These are phyloP conservation scores for Trematosphaeria pertusa DNA, from an alignment of 2,329 filamentous ascomycete species.

Conservation along the genomic window DNA sequence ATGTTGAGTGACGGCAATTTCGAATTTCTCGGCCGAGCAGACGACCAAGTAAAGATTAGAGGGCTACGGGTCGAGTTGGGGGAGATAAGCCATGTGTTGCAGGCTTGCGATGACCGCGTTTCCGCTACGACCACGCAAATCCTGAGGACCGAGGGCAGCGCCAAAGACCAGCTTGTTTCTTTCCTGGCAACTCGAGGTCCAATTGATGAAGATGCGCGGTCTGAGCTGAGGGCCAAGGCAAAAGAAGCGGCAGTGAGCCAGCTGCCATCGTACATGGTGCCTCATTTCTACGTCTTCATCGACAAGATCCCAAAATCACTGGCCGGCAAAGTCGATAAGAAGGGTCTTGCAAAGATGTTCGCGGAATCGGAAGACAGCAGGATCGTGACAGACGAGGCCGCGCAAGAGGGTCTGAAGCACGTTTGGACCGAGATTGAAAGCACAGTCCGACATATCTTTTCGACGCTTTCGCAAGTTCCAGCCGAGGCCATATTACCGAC, in stretches of 20 bases:
- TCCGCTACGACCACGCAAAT: slow-evolving; percentile 39
- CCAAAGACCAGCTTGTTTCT: slow-evolving; percentile 46
- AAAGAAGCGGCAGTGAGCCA: slow-evolving; percentile 23
- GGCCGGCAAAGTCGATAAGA: slow-evolving; percentile 51
- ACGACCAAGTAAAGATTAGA: slow-evolving; percentile 51
- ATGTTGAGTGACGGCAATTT: slow-evolving; percentile 49
- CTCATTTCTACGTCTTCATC: slow-evolving; percentile 43
- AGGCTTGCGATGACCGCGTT: slow-evolving; percentile 29
- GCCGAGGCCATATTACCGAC: slow-evolving; percentile 60
- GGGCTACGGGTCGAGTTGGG: slow-evolving; percentile 48
- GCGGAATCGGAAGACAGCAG: slow-evolving; percentile 18
- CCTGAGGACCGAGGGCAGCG: slow-evolving; percentile 27
- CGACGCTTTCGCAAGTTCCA: slow-evolving; percentile 63
- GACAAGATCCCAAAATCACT: slow-evolving; percentile 45
- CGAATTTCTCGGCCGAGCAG: slow-evolving; percentile 47
- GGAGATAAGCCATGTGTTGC: slow-evolving; percentile 45
- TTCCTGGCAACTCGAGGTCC: slow-evolving; percentile 30
- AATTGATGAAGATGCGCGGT: slow-evolving; percentile 10
- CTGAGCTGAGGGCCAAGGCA: slow-evolving; percentile 26
- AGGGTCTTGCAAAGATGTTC: slow-evolving; percentile 40
- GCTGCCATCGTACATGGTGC: slow-evolving; percentile 50
- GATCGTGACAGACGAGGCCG: not conserved
- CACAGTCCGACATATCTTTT: slow-evolving; percentile 63
- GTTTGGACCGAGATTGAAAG: slow-evolving; percentile 62
- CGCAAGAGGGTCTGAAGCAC: slow-evolving; percentile 12